These are phyloP conservation scores for Cryptosporidium baileyi DNA, from an alignment of 169 alveolate genomes.

Conservation along the genomic window DNA sequence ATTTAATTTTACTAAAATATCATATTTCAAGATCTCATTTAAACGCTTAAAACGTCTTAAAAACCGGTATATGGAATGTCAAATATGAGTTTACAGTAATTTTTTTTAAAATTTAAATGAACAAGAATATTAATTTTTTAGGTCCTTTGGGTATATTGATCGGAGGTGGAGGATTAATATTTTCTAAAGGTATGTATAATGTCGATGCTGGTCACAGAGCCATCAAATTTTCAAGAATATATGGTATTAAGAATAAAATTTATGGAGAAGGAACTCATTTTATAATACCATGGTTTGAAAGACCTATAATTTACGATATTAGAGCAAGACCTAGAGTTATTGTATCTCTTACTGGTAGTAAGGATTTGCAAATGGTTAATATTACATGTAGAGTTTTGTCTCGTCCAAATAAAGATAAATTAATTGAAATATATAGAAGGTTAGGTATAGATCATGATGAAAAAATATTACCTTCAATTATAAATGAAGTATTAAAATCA, in stretches of 20 bases:
- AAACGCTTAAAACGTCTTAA: neutral
- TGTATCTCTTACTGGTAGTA: constrained; percentile 92
- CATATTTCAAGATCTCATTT: neutral
- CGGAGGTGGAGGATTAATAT: neutral
- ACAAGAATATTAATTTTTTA: neutral
- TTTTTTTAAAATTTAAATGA: neutral
- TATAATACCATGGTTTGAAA: constrained; percentile 92
- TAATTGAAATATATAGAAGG: constrained; percentile 84
- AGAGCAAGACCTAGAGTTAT: constrained; percentile 91
- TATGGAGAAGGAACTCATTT: constrained; percentile 97
- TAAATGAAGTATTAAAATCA: constrained; percentile 94
- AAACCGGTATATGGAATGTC: neutral
- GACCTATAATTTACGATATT: constrained; percentile 93
- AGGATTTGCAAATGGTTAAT: constrained; percentile 93
- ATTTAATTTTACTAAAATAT: no score
- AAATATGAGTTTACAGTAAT: neutral
- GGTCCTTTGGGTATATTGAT: neutral
- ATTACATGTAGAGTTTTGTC: constrained; percentile 94
- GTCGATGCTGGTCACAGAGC: constrained; percentile 96
- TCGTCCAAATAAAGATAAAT: constrained; percentile 87
- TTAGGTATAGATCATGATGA: constrained; percentile 91
- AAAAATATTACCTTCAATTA: constrained; percentile 95
- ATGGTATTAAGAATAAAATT: constrained; percentile 73
- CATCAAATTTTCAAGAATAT: constrained; percentile 85
- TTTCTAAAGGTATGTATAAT: constrained; percentile 73